These are phyloP conservation scores for Fusarium sp. DNA, from an alignment of 2,329 filamentous ascomycete genomes.

Conservation along the genomic window DNA sequence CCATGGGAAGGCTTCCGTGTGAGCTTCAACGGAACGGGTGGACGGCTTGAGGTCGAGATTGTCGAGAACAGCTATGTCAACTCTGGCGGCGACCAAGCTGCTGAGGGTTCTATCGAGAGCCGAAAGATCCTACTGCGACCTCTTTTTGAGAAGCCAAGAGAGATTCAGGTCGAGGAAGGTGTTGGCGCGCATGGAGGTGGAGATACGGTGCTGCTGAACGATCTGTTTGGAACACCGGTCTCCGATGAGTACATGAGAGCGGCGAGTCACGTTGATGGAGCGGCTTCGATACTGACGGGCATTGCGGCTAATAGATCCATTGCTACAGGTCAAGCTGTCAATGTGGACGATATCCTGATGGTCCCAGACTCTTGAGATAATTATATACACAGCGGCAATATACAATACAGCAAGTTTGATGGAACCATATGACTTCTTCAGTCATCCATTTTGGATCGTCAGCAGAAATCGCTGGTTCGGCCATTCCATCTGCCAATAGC, in stretches of 20 bases:
- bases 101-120: slow-evolving; percentile 64
- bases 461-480: too few relatives aligned
- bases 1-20: slow-evolving; percentile 72
- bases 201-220: slow-evolving; percentile 66
- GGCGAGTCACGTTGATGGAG: slow-evolving; percentile 69
- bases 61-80: slow-evolving; percentile 73
- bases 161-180: slow-evolving; percentile 64
- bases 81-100: slow-evolving; percentile 67
- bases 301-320: slow-evolving; percentile 70
- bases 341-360: slow-evolving; percentile 63
- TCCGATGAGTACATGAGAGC: slow-evolving; percentile 65
- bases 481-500: too few relatives aligned
- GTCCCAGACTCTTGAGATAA: slow-evolving; percentile 17
- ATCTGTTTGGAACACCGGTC: slow-evolving; percentile 66
- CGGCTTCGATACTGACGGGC: slow-evolving; percentile 68
- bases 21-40: slow-evolving; percentile 68
- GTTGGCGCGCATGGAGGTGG: slow-evolving; percentile 70
- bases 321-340: slow-evolving; percentile 66
- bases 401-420: not conserved
- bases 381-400: not conserved
- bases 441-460: too few relatives aligned
- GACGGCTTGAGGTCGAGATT: slow-evolving; percentile 70
- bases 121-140: slow-evolving; percentile 62
- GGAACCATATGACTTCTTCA: too few relatives aligned
- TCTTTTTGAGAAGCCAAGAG: slow-evolving; percentile 67